Conservation (phyloP, 225 moss, liverwort and hornwort genomes). For the Physcomitrium patens region DNA sequence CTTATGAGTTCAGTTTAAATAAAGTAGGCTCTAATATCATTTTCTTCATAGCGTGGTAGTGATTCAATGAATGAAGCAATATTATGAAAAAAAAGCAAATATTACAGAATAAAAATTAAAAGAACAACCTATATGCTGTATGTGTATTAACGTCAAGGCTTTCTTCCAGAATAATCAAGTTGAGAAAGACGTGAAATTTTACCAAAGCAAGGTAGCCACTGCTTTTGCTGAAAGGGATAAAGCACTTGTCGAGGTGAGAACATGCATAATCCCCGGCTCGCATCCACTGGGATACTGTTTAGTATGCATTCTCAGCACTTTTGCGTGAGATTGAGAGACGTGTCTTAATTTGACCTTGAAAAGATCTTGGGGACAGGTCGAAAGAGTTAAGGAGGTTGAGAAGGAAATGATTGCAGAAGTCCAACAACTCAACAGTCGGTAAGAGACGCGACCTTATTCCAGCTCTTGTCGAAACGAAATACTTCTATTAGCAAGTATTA, state of each 20-base stretch:
- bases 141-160: conserved; percentile 20
- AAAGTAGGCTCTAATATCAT: too few species aligned
- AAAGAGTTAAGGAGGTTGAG: conserved; percentile 66
- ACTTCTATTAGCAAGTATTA: conserved; percentile 13
- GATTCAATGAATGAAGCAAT: conserved; percentile 3
- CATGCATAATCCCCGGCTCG: background rate
- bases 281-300: background rate
- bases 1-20: too few species aligned
- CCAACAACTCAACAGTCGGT: conserved; percentile 62
- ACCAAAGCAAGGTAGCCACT: conserved; percentile 82
- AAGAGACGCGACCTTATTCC: conserved; percentile 7
- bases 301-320: background rate
- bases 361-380: conserved; percentile 57
- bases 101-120: background rate
- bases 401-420: conserved; percentile 59
- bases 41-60: background rate
- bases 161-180: conserved; percentile 73
- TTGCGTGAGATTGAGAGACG: conserved; percentile 23
- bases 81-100: too few species aligned
- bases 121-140: conserved; percentile 5
- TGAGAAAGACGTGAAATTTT: conserved; percentile 95
- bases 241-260: conserved; percentile 79
- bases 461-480: conserved; percentile 11
- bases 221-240: conserved; percentile 87
- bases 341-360: conserved; percentile 43